Evolutionary conservation across 305 asterid genomes (phyloP).

Genomic region (Fraxinus albicans): DNA sequence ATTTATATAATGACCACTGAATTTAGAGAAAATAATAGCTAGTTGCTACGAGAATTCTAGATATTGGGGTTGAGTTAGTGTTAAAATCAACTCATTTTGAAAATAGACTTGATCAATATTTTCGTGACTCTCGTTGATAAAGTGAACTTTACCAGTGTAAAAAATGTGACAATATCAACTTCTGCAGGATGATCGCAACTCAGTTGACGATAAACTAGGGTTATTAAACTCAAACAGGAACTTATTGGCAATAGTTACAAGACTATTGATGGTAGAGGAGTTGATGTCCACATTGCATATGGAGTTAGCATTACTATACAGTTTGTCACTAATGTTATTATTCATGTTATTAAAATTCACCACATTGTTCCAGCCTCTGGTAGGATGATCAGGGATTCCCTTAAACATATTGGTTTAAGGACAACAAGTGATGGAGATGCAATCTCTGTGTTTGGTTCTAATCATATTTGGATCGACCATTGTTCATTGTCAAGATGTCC

Average conservation of each 20-base stretch:
- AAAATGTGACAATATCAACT: too few relatives aligned
- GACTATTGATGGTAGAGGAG: constrained; percentile 78
- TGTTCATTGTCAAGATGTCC: constrained; percentile 38
- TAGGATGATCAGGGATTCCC: constrained; percentile 59
- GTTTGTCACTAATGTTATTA: constrained; percentile 48
- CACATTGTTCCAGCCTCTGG: constrained; percentile 40
- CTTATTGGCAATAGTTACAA: constrained; percentile 57
- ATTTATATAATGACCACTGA: too few relatives aligned
- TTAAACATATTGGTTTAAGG: constrained; percentile 51
- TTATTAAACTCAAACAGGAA: constrained; percentile 53
- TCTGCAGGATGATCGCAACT: too few relatives aligned
- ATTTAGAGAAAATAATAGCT: too few relatives aligned
- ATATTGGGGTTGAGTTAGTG: too few relatives aligned
- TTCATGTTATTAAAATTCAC: constrained; percentile 57
- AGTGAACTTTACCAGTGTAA: too few relatives aligned
- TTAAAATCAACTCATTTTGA: too few relatives aligned
- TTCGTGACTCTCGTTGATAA: too few relatives aligned
- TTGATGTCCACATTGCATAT: constrained; percentile 56
- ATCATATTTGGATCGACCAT: constrained; percentile 64
- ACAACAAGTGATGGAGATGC: constrained; percentile 66
- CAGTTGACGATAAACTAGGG: constrained; percentile 26
- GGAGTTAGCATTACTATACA: constrained; percentile 67
- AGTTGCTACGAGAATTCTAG: too few relatives aligned
- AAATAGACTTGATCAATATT: too few relatives aligned
- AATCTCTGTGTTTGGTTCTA: constrained; percentile 50